These are phyloP conservation scores for Cyberlindnera veronae DNA, from an alignment of 805 yeast species.

Conservation along the genomic window DNA sequence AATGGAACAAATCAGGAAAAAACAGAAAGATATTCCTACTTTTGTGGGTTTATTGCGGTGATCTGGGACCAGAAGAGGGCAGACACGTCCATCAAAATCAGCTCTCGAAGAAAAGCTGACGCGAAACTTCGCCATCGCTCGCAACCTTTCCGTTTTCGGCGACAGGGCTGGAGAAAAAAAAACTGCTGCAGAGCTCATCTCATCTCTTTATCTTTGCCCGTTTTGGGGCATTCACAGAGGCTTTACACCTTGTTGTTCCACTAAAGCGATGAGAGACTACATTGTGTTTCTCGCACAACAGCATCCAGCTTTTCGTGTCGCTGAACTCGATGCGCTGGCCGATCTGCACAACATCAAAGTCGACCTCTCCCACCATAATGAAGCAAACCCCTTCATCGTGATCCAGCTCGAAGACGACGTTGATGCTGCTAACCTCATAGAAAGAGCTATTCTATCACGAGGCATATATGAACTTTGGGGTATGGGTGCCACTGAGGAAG, in stretches of 20 bases:
- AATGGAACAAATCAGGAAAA: no score
- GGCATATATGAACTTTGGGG: slow-evolving; percentile 90
- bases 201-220: background rate
- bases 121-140: background rate
- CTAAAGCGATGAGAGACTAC: slow-evolving; percentile 48
- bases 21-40: no score
- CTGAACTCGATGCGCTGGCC: slow-evolving; percentile 86
- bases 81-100: no score
- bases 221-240: no score
- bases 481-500: slow-evolving; percentile 50
- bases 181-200: background rate
- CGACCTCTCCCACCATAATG: slow-evolving; percentile 58
- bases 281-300: slow-evolving; percentile 83
- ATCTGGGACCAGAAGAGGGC: no score
- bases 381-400: slow-evolving; percentile 63
- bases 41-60: no score
- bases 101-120: background rate
- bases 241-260: background rate
- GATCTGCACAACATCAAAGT: slow-evolving; percentile 50
- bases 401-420: slow-evolving; percentile 65
- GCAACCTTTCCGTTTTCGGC: background rate
- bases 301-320: slow-evolving; percentile 70
- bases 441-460: slow-evolving; percentile 64
- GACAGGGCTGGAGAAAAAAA: background rate
- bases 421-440: slow-evolving; percentile 60